A percentile compares a stretch with the other conserved stretches of the same genome.
These are phyloP conservation scores for Blastocladiella emersonii DNA, from an alignment of 371 early-diverging fungal species.

Conservation along the genomic window DNA sequence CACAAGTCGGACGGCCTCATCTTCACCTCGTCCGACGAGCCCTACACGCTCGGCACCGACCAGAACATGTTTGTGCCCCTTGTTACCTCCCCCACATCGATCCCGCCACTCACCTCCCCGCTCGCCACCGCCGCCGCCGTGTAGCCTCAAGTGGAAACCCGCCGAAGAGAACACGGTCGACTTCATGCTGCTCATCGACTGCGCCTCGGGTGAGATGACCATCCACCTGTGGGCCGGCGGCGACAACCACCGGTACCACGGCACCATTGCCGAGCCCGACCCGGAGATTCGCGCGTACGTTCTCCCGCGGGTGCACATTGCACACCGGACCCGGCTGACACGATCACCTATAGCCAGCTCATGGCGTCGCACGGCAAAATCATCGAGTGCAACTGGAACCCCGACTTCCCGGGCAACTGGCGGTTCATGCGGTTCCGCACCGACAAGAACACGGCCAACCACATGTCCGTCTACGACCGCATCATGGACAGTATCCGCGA, in stretches of 20 bases:
- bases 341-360: not conserved
- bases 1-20: conserved; percentile 81
- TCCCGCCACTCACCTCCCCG: too few species aligned
- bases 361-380: conserved; percentile 14
- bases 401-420: conserved; percentile 43
- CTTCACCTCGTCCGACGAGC: conserved; percentile 63
- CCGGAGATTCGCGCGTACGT: not conserved
- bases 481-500: conserved; percentile 64
- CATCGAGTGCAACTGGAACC: conserved; percentile 52
- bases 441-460: conserved; percentile 76
- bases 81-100: too few species aligned
- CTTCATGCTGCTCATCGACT: conserved; percentile 41
- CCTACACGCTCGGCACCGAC: conserved; percentile 55
- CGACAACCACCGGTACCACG: conserved; percentile 12
- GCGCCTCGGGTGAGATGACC: not conserved
- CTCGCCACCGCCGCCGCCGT: not conserved
- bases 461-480: conserved; percentile 46
- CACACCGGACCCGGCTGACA: too few species aligned
- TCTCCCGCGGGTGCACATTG: too few species aligned
- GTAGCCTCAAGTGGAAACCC: conserved; percentile 98
- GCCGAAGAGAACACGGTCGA: conserved; percentile 95
- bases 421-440: conserved; percentile 68
- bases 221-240: conserved; percentile 11
- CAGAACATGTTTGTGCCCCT: conserved; percentile 21
- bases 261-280: conserved; percentile 11